phyloP scores from a whole-genome alignment of 495 filamentous ascomycete genomes.

The Trichoderma virens region DNA sequence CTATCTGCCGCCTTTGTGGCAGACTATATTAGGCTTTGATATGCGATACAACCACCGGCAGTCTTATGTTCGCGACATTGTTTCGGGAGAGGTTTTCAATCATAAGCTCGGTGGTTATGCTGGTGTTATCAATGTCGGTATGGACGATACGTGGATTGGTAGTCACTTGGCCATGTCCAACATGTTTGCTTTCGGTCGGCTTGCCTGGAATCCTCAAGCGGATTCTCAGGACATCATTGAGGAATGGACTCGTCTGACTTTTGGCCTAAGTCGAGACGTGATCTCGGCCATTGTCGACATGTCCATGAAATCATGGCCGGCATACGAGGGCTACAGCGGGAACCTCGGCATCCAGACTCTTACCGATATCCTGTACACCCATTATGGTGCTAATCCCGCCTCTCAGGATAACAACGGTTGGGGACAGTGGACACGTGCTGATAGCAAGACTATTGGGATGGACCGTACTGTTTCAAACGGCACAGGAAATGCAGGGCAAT shows the following conservation, averaged over 20 bases:
- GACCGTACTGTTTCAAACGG: conserved; percentile 62
- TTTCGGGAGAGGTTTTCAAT: conserved; percentile 52
- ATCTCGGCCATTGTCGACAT: conserved; percentile 52
- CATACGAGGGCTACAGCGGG: conserved; percentile 63
- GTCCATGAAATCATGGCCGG: conserved; percentile 62
- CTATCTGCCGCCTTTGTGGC: conserved; percentile 62
- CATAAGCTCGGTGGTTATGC: conserved; percentile 53
- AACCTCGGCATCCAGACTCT: conserved; percentile 67
- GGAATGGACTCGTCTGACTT: conserved; percentile 63
- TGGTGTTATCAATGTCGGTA: conserved; percentile 63
- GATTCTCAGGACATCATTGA: conserved; percentile 44
- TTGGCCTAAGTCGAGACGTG: conserved; percentile 44
- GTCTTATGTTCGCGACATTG: conserved; percentile 47
- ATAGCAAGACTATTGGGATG: conserved; percentile 55
- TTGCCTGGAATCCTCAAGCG: conserved; percentile 53
- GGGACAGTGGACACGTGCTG: conserved; percentile 68
- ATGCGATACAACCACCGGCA: conserved; percentile 48
- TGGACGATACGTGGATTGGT: conserved; percentile 59
- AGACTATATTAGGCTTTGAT: conserved; percentile 58
- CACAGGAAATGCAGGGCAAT: conserved; percentile 58
- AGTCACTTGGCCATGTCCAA: conserved; percentile 64
- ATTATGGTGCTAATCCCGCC: conserved; percentile 60
- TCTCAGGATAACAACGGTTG: conserved; percentile 61
- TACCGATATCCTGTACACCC: conserved; percentile 57
- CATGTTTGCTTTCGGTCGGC: conserved; percentile 59